Percentiles rank a stretch among this genome's conserved stretches.
phyloP scores from a whole-genome alignment of 371 early-diverging fungal genomes.

The Apophysomyces sp. region DNA sequence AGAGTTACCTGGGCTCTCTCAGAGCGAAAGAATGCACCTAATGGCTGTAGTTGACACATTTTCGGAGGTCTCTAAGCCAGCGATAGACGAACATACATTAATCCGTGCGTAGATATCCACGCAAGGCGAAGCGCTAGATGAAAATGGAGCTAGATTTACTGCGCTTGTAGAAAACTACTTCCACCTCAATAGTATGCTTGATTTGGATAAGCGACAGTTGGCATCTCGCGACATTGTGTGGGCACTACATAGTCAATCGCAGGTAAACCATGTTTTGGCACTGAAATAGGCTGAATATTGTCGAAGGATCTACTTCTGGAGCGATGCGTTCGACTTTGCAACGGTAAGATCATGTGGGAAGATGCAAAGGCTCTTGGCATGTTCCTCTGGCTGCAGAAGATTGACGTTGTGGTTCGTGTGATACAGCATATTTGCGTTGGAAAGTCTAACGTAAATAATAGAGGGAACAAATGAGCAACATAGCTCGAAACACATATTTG shows the following conservation, averaged over 20 bases:
- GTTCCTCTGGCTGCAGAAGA: conserved; percentile 83
- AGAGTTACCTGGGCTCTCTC: conserved; percentile 45
- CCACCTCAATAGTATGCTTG: conserved; percentile 49
- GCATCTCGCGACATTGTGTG: conserved; percentile 76
- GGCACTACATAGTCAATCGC: conserved; percentile 91
- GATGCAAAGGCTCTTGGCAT: conserved; percentile 81
- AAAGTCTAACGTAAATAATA: conserved; percentile 15
- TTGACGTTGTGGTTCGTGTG: conserved; percentile 65
- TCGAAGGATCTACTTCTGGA: conserved; percentile 74
- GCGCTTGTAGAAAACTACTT: conserved; percentile 71
- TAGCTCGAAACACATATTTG: conserved; percentile 89
- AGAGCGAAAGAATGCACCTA: conserved; percentile 46
- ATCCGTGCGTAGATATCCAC: conserved; percentile 54
- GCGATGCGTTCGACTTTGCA: conserved; percentile 55
- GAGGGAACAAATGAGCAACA: conserved; percentile 73
- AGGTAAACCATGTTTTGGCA: conserved; percentile 39
- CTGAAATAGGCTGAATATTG: background rate
- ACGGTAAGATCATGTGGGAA: conserved; percentile 74
- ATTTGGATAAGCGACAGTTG: conserved; percentile 43
- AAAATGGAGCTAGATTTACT: conserved; percentile 85
- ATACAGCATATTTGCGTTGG: background rate
- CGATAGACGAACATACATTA: background rate
- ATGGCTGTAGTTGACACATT: conserved; percentile 64
- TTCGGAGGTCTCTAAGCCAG: conserved; percentile 40
- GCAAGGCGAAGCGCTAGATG: conserved; percentile 78